phyloP scores from a whole-genome alignment of 2,329 filamentous ascomycete species.

The Elsinoe australis region DNA sequence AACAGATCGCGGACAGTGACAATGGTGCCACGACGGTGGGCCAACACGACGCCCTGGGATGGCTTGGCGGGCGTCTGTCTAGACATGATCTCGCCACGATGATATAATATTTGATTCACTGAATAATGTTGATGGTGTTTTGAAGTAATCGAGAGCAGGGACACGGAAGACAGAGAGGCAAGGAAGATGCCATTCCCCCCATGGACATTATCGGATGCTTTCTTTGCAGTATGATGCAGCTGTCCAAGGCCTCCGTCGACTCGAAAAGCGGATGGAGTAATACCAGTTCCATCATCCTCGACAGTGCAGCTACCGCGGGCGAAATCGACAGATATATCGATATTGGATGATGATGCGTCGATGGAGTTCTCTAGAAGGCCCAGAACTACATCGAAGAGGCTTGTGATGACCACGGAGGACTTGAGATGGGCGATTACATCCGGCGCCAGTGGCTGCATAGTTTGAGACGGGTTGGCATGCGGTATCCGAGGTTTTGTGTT shows the following conservation, averaged over 20 bases:
- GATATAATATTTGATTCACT: slow-evolving; percentile 59
- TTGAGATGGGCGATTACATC: slow-evolving; percentile 71
- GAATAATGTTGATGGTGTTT: slow-evolving; percentile 54
- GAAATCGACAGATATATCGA: slow-evolving; percentile 68
- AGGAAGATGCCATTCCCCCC: slow-evolving; percentile 69
- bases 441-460: slow-evolving; percentile 60
- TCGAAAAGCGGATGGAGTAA: slow-evolving; percentile 64
- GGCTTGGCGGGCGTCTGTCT: slow-evolving; percentile 55
- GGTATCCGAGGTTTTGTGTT: not conserved
- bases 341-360: slow-evolving; percentile 63
- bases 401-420: slow-evolving; percentile 73
- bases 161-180: slow-evolving; percentile 65
- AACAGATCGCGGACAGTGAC: slow-evolving; percentile 75
- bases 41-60: slow-evolving; percentile 47
- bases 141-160: slow-evolving; percentile 69
- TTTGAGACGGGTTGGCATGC: slow-evolving; percentile 6
- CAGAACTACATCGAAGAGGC: slow-evolving; percentile 61
- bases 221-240: slow-evolving; percentile 65
- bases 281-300: slow-evolving; percentile 79
- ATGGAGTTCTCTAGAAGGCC: slow-evolving; percentile 77
- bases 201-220: slow-evolving; percentile 43
- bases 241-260: slow-evolving; percentile 63
- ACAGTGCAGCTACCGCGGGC: slow-evolving; percentile 66
- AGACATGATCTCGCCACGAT: slow-evolving; percentile 59
- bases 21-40: slow-evolving; percentile 61